phyloP scores from a whole-genome alignment of 1,284 basidiomycete species.

The Peniophora sp. region DNA sequence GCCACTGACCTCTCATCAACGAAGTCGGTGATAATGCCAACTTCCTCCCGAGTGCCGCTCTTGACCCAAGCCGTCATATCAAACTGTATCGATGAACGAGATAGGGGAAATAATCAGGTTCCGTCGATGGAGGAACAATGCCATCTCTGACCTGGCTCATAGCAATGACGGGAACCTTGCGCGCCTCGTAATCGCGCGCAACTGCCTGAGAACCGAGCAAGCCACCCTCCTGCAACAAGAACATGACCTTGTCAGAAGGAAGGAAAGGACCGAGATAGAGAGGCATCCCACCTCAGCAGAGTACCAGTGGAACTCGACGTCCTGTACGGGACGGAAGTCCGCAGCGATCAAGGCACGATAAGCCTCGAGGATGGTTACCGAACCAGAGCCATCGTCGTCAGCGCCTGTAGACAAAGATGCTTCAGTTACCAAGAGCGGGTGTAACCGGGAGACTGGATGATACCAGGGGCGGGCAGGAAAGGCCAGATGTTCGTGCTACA shows the following conservation, averaged over 20 bases:
- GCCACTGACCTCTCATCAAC: conserved; percentile 53
- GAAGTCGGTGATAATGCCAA: conserved; percentile 89
- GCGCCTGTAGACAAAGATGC: conserved; percentile 30
- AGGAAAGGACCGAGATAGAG: conserved; percentile 7
- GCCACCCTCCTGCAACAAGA: conserved; percentile 69
- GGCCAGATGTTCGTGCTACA: conserved; percentile 79
- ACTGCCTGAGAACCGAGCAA: conserved; percentile 92
- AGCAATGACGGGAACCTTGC: conserved; percentile 64
- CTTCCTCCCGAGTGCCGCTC: conserved; percentile 76
- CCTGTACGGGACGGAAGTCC: conserved; percentile 68
- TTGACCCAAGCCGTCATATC: conserved; percentile 98
- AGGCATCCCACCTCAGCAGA: conserved; percentile 65
- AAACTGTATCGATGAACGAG: conserved; percentile 41
- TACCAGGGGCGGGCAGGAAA: conserved; percentile 83
- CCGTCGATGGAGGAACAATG: neutral
- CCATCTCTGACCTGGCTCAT: conserved; percentile 73
- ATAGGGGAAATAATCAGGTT: conserved; percentile 9
- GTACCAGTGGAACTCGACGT: conserved; percentile 96
- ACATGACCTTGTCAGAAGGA: conserved; percentile 3
- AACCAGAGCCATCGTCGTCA: conserved; percentile 91
- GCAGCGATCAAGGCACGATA: conserved; percentile 79
- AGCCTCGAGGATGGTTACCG: conserved; percentile 86
- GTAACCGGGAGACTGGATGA: conserved; percentile 10
- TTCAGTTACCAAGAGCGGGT: neutral
- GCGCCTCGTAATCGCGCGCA: conserved; percentile 67